Base-by-base conservation (phyloP, 164 flowering plant species). In the Sextonia rubra region DNA sequence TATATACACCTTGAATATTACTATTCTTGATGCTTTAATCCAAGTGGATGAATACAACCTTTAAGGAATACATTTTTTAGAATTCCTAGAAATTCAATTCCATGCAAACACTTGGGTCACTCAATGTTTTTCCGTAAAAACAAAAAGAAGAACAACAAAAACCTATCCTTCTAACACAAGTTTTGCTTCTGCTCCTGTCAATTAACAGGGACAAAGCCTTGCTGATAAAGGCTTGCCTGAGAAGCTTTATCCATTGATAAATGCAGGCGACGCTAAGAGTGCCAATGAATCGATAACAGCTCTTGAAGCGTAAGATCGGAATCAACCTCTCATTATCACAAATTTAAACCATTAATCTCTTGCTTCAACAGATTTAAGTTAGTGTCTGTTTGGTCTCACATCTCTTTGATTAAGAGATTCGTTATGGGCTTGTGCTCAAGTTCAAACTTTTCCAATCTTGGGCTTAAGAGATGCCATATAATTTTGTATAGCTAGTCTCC, bases 191-290 rank as follows among this genome's bases (percentile, higher is more conserved):
- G 65, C 58, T 6, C 65, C 15, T 11, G 67, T 7, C 8, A 64
- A 52, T 8, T 52, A 4, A 14, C 77, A 86, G 94, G 94, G 94
- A 26, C 70, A 77, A 20, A 86, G 89, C 74, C 76, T 88, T 65
- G 79, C 87, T 48, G 20, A 22, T 3, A n/a, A 37, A 12, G 20
- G 71, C 1, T 47, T 88, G 44, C 74, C 78, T 0, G n/a, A 78
- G 3, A 77, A 48, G 69, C 68, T 80, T 8, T 85, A 86, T 72
- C 83, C 85, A 8, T 22, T 74, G 61, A 80, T 87, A 3, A 78
- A 27, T 22, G 80, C 73, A 4, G 69, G 55, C 4, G 71, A 85
- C 5, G 88, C 87, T 1, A 79, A 63, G 64, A 75, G 75, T 8
- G 69, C 80, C 1, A 81, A 85, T 75, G 83, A 82, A 1, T 48